Evolutionary conservation across 2,329 filamentous ascomycete species (phyloP).

Genomic region (Pseudogymnoascus sp.): DNA sequence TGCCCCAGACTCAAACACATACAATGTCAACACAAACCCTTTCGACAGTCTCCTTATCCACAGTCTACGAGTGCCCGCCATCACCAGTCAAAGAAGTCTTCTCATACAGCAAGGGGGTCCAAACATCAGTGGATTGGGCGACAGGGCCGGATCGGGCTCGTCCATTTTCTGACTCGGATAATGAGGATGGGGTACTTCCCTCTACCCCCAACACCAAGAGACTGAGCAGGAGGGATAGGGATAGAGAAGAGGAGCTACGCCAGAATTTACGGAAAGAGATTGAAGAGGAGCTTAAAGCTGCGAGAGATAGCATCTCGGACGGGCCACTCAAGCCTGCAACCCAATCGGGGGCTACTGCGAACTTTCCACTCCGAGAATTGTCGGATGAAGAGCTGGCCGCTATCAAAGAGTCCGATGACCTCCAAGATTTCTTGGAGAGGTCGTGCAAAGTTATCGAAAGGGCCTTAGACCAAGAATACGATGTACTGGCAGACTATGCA

Average conservation of each 20-base stretch:
- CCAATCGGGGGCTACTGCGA: constrained; percentile 39
- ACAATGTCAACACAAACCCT: constrained; percentile 54
- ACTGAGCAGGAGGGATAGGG: constrained; percentile 68
- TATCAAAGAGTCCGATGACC: constrained; percentile 86
- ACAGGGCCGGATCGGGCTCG: constrained; percentile 46
- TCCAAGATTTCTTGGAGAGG: constrained; percentile 88
- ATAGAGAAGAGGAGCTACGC: constrained; percentile 82
- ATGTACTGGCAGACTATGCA: constrained; percentile 91
- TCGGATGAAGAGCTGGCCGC: constrained; percentile 81
- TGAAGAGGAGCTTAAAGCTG: constrained; percentile 78
- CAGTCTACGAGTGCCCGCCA: constrained; percentile 73
- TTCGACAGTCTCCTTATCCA: constrained; percentile 64
- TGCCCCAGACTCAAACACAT: constrained; percentile 32
- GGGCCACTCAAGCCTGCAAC: constrained; percentile 40
- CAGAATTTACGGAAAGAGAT: constrained; percentile 81
- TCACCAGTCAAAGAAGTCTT: constrained; percentile 75
- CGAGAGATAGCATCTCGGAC: constrained; percentile 53
- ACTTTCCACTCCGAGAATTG: constrained; percentile 73
- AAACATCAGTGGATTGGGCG: constrained; percentile 73
- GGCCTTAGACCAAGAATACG: constrained; percentile 90
- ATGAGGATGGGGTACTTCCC: constrained; percentile 52
- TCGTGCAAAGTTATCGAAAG: constrained; percentile 97
- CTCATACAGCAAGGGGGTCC: constrained; percentile 94
- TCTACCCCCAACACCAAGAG: constrained; percentile 57
- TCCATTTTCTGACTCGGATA: constrained; percentile 49